Evolutionary conservation across 2,329 filamentous ascomycete species (phyloP), one percentile per base, ranked within the genome.

Genomic region (Pseudogymnoascus sp.): DNA sequence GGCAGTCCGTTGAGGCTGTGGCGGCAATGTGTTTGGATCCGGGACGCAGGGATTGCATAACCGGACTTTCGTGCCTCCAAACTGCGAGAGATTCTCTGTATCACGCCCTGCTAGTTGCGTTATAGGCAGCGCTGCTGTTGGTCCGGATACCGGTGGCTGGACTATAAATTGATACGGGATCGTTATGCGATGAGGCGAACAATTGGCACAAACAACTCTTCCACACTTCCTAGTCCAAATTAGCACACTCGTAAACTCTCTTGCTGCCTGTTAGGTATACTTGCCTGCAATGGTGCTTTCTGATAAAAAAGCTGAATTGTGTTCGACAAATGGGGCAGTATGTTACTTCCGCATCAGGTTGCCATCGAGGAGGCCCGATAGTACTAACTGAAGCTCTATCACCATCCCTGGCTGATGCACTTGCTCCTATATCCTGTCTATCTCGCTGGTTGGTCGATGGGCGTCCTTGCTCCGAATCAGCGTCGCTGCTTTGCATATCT

Each of bases 101-200:
- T 63, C 62, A 65, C 70, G 33, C 63, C 64, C 39, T 68, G 57
- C 8, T 36, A 41, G 13, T 24, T 11, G 5, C 29, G 40, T 2
- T 21, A 59, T 39, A 40, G 33, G 24, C 24, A 40, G 33, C 41
- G 41, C 50, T 15, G 24, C 24, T 70, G 69, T 80, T 77, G 59
- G 24, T 31, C 62, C 54, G 31, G 66, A 61, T 26, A 60, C 21
- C 0, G 89, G 88, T 2, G 90, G 89, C 57, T 88, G 87, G 26
- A 97, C 92, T 66, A 97, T 96, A 72, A 90, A 97, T 71, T 94
- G 90, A 66, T 92, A 84, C 0, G 93, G 93, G 65, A 97, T 97
- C 3, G 90, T 96, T 71, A 97, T 97, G 64, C 92, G 85, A 74
- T 97, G 93, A 3, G 93, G 93, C 2, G 93, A 97, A 76, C 93